phyloP scores from a whole-genome alignment of 495 filamentous ascomycete genomes.

The Cudoniella acicularis region DNA sequence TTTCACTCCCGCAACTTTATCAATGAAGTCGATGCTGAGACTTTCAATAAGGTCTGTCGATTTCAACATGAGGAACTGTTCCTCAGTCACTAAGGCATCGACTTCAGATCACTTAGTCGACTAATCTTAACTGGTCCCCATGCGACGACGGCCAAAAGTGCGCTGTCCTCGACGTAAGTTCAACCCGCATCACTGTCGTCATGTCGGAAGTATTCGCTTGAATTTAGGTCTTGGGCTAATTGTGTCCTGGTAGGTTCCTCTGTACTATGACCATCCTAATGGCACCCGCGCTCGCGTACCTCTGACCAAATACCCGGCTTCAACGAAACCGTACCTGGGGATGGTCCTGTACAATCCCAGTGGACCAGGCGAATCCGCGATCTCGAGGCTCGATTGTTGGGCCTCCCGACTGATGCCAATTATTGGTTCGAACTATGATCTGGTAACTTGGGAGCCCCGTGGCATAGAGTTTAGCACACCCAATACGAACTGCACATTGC shows the following conservation, averaged over 20 bases:
- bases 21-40: no score
- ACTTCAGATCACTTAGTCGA: background rate
- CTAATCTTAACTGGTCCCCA: background rate
- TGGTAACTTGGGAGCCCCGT: conserved; percentile 54
- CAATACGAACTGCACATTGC: conserved; percentile 7
- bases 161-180: background rate
- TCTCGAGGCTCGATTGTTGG: background rate
- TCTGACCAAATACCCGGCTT: conserved; percentile 4
- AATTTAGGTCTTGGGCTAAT: background rate
- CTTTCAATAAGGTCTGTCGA: no score
- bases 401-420: background rate
- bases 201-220: no score
- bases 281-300: conserved; percentile 8
- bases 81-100: background rate
- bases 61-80: no score
- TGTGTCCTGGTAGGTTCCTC: conserved; percentile 14
- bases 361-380: conserved; percentile 15
- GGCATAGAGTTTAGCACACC: conserved; percentile 50
- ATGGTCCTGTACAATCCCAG: conserved; percentile 16
- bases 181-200: background rate
- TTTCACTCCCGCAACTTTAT: no score
- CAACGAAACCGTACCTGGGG: conserved; percentile 8
- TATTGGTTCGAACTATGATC: conserved; percentile 35
- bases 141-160: background rate
- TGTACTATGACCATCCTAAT: conserved; percentile 7